A percentile compares a stretch with the other conserved stretches of the same genome.
phyloP scores from a whole-genome alignment of 352 stramenopile species.

The Plasmopara muralis region DNA sequence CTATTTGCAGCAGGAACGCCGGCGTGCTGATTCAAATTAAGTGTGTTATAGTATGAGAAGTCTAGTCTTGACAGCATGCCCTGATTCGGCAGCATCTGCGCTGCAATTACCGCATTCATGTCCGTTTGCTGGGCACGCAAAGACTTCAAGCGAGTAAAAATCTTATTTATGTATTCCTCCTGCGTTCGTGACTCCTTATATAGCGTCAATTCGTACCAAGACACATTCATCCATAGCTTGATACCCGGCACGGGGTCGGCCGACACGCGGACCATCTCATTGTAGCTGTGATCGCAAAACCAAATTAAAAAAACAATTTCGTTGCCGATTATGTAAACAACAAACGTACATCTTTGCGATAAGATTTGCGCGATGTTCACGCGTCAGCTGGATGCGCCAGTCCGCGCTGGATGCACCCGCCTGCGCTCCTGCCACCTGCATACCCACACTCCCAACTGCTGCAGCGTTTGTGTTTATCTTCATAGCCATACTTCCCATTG shows the following conservation, averaged over 20 bases:
- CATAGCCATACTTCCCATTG: slow-evolving; percentile 48
- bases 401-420: not conserved
- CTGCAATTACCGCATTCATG: slow-evolving; percentile 60
- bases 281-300: slow-evolving; percentile 42
- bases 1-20: slow-evolving; percentile 17
- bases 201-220: slow-evolving; percentile 77
- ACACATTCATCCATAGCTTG: slow-evolving; percentile 85
- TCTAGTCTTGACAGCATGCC: slow-evolving; percentile 67
- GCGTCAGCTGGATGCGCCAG: slow-evolving; percentile 77
- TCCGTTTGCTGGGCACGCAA: slow-evolving; percentile 66
- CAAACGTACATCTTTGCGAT: slow-evolving; percentile 79
- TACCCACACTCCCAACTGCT: not conserved
- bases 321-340: slow-evolving; percentile 2
- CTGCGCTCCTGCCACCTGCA: slow-evolving; percentile 11
- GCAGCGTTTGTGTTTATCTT: slow-evolving; percentile 30
- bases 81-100: slow-evolving; percentile 55
- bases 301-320: slow-evolving; percentile 6
- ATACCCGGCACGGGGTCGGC: slow-evolving; percentile 70
- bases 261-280: slow-evolving; percentile 80
- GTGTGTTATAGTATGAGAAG: slow-evolving; percentile 72
- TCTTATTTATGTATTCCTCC: slow-evolving; percentile 86
- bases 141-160: slow-evolving; percentile 76
- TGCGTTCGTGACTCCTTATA: slow-evolving; percentile 81
- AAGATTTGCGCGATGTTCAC: slow-evolving; percentile 74
- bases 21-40: slow-evolving; percentile 38